Percentiles rank a stretch among this genome's conserved stretches.
Evolutionary conservation across 2,329 filamentous ascomycete genomes (phyloP).

Genomic region (Talaromyces sp.): DNA sequence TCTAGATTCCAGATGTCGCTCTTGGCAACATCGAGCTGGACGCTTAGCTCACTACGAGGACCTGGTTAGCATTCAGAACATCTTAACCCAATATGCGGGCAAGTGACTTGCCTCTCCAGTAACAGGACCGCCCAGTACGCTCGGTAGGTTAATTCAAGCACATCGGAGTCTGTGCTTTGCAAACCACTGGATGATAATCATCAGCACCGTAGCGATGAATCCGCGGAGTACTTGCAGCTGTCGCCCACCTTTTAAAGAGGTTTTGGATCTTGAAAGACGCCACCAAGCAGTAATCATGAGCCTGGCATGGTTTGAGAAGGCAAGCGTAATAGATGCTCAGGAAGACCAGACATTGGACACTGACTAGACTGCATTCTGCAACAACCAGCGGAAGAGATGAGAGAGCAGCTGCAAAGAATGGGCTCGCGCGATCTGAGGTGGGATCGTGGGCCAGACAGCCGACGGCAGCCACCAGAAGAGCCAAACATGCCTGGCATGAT

Average conservation of each 20-base stretch:
- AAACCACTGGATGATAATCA: conserved; percentile 3
- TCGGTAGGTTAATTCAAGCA: conserved; percentile 16
- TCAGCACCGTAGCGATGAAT: not conserved
- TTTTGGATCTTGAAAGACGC: conserved; percentile 26
- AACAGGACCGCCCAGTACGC: conserved; percentile 22
- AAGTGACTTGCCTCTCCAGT: conserved; percentile 17
- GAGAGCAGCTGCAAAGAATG: conserved; percentile 18
- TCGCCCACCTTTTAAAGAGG: conserved; percentile 16
- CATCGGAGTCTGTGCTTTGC: conserved; percentile 5
- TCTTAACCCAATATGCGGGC: not conserved
- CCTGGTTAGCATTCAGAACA: not conserved
- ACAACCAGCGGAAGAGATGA: conserved; percentile 18
- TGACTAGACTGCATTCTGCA: conserved; percentile 18
- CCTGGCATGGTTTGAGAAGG: conserved; percentile 23
- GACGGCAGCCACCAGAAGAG: conserved; percentile 23
- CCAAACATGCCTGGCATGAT: conserved; percentile 19
- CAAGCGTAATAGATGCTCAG: conserved; percentile 24
- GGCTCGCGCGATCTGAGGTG: conserved; percentile 11
- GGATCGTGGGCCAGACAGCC: conserved; percentile 16
- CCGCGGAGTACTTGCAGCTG: not conserved
- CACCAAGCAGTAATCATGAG: conserved; percentile 24
- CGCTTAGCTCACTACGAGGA: conserved; percentile 17
- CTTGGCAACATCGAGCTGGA: conserved; percentile 23
- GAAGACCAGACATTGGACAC: conserved; percentile 22
- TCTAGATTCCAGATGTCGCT: conserved; percentile 25